phyloP scores from a whole-genome alignment of 345 rosid species.

The Boechera divaricarpa region DNA sequence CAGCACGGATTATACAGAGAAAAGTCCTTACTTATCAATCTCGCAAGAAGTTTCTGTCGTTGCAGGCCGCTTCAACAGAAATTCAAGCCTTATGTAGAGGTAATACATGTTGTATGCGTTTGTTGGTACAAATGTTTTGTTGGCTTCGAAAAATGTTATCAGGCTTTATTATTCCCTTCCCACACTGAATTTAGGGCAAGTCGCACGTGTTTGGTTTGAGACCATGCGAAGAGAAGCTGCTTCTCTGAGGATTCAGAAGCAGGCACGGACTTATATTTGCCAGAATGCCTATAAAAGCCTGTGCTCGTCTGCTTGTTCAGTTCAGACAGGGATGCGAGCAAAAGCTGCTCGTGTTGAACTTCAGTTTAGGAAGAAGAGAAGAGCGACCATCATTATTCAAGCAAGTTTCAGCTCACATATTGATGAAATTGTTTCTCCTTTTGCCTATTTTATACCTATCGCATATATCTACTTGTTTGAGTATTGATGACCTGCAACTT shows the following conservation, averaged over 20 bases:
- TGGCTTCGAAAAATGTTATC: conserved; percentile 14
- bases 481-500: conserved; percentile 22
- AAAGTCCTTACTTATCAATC: conserved; percentile 67
- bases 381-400: conserved; percentile 78
- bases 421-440: conserved; percentile 13
- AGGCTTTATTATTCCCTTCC: conserved; percentile 20
- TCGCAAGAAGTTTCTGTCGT: conserved; percentile 60
- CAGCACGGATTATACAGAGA: conserved; percentile 85
- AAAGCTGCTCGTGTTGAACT: conserved; percentile 77
- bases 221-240: conserved; percentile 78
- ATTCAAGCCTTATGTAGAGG: conserved; percentile 90
- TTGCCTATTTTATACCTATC: conserved; percentile 31
- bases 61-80: conserved; percentile 63
- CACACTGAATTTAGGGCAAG: conserved; percentile 60
- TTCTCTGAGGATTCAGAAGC: conserved; percentile 70
- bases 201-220: conserved; percentile 65
- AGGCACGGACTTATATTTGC: conserved; percentile 66
- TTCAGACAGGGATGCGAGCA: conserved; percentile 82
- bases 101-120: conserved; percentile 38
- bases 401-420: conserved; percentile 47
- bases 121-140: neutral
- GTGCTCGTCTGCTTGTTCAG: conserved; percentile 61
- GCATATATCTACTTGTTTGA: conserved; percentile 20
- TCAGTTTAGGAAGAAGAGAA: conserved; percentile 64
- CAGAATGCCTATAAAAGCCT: conserved; percentile 63